Base-by-base conservation (phyloP, 2,329 filamentous ascomycete genomes). In the Exophiala phaeomuriformis region DNA sequence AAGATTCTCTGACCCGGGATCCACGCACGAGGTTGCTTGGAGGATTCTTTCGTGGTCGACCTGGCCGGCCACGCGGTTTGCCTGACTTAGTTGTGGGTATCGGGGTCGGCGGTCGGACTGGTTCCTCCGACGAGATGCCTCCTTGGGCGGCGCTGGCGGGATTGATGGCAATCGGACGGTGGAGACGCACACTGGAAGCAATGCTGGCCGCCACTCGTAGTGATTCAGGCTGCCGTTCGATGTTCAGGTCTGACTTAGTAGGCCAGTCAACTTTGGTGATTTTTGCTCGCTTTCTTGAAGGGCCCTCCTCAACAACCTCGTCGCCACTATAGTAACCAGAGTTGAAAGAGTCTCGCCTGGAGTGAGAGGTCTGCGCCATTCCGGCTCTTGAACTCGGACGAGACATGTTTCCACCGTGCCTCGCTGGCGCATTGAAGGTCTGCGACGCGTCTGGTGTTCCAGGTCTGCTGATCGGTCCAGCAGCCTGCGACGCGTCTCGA, bases 161-260 rank as follows among this genome's bases (percentile, higher is more conserved):
- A 51, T 73, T 73, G 29, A 74, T 60, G 4, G 73, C 71, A 3
- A 88, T 78, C 3, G 91, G 91, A 42, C 90, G 81, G 68, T 95
- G 86, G 45, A 84, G 85, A 41, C 91, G 86, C 54, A 97, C 77
- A 3, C 90, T 95, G 40, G 89, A 88, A 42, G 90, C 86, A 10
- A 88, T 95, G 67, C 89, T 95, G 44, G 91, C 91, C 56, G 88
- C 85, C n/a, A 95, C 89, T 46, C 90, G 81, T 29, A 97, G 75
- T 2, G 88, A 94, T 46, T 93, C 89, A 6, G 83, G 80, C 31
- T 83, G 83, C 37, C 81, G 78, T 48, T 85, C 86, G 63, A 96
- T 75, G 53, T 75, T 75, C 61, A 86, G 27, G 81, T 82, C 57
- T 78, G 68, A 80, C 61, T 81, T 85, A 47, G 84, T 83, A n/a